Evolutionary conservation across 257 asterid genomes (phyloP).

Genomic region (Przewalskia tangutica): DNA sequence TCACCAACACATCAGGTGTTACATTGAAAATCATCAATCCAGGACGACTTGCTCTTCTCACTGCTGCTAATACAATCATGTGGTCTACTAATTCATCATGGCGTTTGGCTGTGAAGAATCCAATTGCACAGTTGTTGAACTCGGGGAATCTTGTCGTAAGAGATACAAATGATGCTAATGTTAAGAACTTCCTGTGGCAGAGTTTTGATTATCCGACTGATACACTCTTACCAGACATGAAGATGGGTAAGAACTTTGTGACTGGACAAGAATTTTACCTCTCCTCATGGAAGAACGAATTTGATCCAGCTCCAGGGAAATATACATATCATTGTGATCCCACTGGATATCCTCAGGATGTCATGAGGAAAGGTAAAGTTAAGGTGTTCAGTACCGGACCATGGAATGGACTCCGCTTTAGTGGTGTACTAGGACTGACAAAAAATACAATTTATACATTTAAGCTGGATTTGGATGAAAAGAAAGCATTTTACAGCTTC

Average conservation of each 20-base stretch:
- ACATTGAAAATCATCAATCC: neutral
- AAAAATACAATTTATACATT: neutral
- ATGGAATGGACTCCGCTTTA: constrained; percentile 38
- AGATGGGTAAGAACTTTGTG: constrained; percentile 18
- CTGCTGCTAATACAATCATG: neutral
- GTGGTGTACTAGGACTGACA: constrained; percentile 13
- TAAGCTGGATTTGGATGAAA: neutral
- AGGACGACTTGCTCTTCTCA: constrained; percentile 9
- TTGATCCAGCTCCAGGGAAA: constrained; percentile 32
- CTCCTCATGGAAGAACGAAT: constrained; percentile 27
- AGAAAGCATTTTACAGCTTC: neutral
- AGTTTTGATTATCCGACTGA: constrained; percentile 24
- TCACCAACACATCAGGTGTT: neutral
- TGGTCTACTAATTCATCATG: constrained; percentile 19
- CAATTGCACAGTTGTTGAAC: constrained; percentile 19
- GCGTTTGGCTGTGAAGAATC: neutral
- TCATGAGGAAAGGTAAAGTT: neutral
- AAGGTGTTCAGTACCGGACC: constrained; percentile 23
- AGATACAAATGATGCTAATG: constrained; percentile 14
- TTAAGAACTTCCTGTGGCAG: constrained; percentile 17
- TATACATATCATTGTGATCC: constrained; percentile 17
- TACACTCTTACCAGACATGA: constrained; percentile 18
- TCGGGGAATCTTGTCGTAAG: constrained; percentile 28
- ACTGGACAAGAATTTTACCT: constrained; percentile 16
- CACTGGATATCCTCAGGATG: constrained; percentile 32